Conservation (phyloP, 352 stramenopile species). For the Phytopythium kandeliae region DNA sequence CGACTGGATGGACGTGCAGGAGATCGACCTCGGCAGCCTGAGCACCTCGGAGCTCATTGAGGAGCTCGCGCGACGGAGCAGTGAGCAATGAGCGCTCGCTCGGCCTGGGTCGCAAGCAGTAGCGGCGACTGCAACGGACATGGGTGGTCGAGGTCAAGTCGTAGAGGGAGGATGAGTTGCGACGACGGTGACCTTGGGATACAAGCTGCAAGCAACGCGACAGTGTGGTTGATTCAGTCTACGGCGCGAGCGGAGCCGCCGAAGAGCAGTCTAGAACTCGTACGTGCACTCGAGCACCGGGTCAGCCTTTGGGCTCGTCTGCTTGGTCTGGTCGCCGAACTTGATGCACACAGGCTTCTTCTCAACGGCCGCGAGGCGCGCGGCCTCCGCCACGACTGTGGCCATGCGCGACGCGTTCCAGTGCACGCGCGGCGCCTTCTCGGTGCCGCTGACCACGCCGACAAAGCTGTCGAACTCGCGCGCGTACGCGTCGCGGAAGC, state of each 20-base stretch:
- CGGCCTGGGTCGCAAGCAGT: too few species aligned
- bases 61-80: constrained; percentile 72
- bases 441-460: constrained; percentile 35
- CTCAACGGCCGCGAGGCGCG: constrained; percentile 52
- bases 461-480: constrained; percentile 85
- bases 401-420: constrained; percentile 74
- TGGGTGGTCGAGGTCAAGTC: too few species aligned
- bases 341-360: constrained; percentile 67
- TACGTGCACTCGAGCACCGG: constrained; percentile 52
- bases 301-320: constrained; percentile 31
- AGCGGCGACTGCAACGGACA: too few species aligned
- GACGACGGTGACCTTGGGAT: too few species aligned
- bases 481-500: constrained; percentile 84
- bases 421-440: constrained; percentile 35
- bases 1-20: constrained; percentile 90
- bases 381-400: constrained; percentile 69
- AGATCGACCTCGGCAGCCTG: constrained; percentile 61
- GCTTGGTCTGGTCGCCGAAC: constrained; percentile 37
- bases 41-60: constrained; percentile 70
- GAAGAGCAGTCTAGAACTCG: constrained; percentile 21
- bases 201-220: too few species aligned
- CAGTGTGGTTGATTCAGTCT: too few species aligned
- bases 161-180: too few species aligned
- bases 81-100: background rate
- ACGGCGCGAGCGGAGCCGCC: too few species aligned